Evolutionary conservation across 2,329 filamentous ascomycete genomes (phyloP).

Genomic region (Penicillium sp.): DNA sequence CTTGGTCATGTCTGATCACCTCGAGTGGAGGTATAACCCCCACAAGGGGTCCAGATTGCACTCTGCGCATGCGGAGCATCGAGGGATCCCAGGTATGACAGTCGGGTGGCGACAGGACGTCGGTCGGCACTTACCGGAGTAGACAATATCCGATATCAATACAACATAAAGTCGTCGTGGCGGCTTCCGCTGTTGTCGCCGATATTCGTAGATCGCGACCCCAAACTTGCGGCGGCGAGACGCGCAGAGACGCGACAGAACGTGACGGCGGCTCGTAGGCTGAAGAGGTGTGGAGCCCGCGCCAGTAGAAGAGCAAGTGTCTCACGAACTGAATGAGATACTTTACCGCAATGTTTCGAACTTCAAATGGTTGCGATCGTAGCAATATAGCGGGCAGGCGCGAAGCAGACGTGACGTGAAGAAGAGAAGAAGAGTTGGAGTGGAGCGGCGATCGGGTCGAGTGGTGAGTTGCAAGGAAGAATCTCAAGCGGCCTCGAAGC

Average conservation of each 20-base stretch:
- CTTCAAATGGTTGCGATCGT: background rate
- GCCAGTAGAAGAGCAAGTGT: background rate
- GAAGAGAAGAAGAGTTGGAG: background rate
- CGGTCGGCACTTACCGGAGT: background rate
- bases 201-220: constrained; percentile 18
- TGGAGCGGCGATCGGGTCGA: background rate
- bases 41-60: background rate
- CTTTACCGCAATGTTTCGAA: background rate
- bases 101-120: background rate
- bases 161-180: background rate
- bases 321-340: background rate
- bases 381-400: background rate
- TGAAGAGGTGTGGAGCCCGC: constrained; percentile 18
- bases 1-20: background rate
- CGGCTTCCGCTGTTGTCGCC: background rate
- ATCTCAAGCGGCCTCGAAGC: background rate
- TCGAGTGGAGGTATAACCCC: constrained; percentile 3
- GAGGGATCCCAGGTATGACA: background rate
- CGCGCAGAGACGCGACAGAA: constrained; percentile 32
- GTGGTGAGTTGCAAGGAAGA: background rate
- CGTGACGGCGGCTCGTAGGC: constrained; percentile 19
- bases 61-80: background rate
- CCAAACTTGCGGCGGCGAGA: constrained; percentile 14
- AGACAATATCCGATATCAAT: background rate
- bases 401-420: background rate